Evolutionary conservation across 2,329 filamentous ascomycete species (phyloP).

Genomic region (Pseudopithomyces chartarum): DNA sequence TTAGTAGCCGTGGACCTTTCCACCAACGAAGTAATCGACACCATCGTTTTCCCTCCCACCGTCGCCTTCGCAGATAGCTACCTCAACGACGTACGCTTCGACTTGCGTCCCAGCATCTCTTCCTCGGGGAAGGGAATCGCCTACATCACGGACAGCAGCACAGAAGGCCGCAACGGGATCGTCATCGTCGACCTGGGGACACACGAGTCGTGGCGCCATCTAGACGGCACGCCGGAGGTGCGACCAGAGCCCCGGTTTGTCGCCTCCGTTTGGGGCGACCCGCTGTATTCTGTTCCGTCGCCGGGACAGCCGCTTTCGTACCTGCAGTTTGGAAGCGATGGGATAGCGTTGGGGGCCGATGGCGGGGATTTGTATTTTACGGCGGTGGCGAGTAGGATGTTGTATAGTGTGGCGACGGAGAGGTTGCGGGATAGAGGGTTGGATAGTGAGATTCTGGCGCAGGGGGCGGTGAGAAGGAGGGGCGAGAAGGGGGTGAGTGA

Average conservation of each 20-base stretch:
- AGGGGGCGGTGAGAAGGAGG: conserved; percentile 48
- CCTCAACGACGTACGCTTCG: conserved; percentile 60
- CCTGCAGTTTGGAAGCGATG: conserved; percentile 54
- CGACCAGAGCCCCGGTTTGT: conserved; percentile 53
- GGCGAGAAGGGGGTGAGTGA: conserved; percentile 58
- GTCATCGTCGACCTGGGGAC: conserved; percentile 56
- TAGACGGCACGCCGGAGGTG: conserved; percentile 50
- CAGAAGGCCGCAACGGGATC: conserved; percentile 57
- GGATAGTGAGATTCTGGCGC: conserved; percentile 51
- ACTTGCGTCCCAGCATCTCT: conserved; percentile 51
- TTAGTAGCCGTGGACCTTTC: conserved; percentile 55
- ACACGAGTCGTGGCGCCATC: conserved; percentile 55
- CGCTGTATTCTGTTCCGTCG: conserved; percentile 49
- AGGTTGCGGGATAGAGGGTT: conserved; percentile 47
- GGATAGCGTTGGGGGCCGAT: conserved; percentile 57
- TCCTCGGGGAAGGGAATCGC: conserved; percentile 53
- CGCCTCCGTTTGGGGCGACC: conserved; percentile 55
- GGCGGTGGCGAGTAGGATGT: conserved; percentile 49
- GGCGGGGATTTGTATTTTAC: conserved; percentile 55
- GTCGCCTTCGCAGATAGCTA: conserved; percentile 57
- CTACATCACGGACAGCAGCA: conserved; percentile 59
- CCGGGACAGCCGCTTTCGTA: conserved; percentile 44
- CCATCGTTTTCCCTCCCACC: conserved; percentile 55
- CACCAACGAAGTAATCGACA: conserved; percentile 54
- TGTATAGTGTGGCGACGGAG: conserved; percentile 54